Evolutionary conservation across 306 rosid genomes (phyloP), one percentile per base, ranked within the genome.

Genomic region (Prosopis cineraria): DNA sequence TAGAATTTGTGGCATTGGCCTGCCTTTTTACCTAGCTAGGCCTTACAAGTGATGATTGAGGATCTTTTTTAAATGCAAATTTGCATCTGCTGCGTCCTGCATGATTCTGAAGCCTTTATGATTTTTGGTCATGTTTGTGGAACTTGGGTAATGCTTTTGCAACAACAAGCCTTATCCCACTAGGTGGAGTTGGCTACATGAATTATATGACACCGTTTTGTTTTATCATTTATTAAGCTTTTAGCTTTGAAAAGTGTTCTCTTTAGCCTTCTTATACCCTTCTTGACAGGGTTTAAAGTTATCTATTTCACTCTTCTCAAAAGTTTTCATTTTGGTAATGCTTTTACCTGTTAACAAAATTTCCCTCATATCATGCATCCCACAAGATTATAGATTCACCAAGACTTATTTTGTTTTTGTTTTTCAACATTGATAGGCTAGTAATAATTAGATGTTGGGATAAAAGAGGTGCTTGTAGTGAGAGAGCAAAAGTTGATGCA

Each of bases 61-160:
- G 50, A 53, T 56, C 50, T 19, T 45, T 34, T 33, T 10, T 24
- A 22, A 24, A 55, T 34, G 66, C 22, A 55, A 4, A 50, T 33
- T 33, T 31, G 10, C 30, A 30, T 31, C 62, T 70, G 44, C 75
- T 47, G 45, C 0, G 44, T 17, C 27, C 12, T 72, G 65, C 14
- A 20, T 53, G 50, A 53, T 37, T 71, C 20, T 63, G 10, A 52
- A 47, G 20, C 24, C 44, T 71, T 12, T 25, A 33, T 19, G 17
- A 34, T 31, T 33, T 72, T n/a, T 72, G 25, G 59, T 70, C 64
- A 3, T 48, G 20, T 52, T 10, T 19, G 52, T 10, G 13, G 34
- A 47, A 69, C 8, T 52, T 52, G 37, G 76, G 65, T 33, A 13
- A 44, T 69, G 58, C 58, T 70, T 16, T 29, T n/a, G n/a, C n/a